A percentile compares a stretch with the other conserved stretches of the same genome.
These are phyloP conservation scores for Huntiella decipiens DNA, from an alignment of 2,329 filamentous ascomycete species.

Conservation along the genomic window DNA sequence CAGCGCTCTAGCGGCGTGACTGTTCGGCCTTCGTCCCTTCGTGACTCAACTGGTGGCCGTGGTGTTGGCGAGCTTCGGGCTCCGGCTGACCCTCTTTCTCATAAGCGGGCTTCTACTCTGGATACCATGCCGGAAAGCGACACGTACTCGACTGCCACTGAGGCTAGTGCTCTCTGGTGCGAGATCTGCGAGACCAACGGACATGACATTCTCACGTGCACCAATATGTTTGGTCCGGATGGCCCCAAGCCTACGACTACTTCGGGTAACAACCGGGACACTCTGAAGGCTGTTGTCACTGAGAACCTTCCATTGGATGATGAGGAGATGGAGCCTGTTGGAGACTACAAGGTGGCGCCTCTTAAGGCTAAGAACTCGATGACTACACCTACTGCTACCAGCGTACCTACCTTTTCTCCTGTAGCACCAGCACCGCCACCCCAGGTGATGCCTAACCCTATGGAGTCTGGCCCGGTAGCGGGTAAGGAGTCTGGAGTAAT, in stretches of 20 bases:
- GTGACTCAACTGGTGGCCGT: slow-evolving; percentile 43
- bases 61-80: slow-evolving; percentile 29
- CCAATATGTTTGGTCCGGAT: slow-evolving; percentile 57
- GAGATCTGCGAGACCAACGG: slow-evolving; percentile 87
- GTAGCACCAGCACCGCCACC: slow-evolving; percentile 20
- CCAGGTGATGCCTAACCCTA: slow-evolving; percentile 37
- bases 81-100: slow-evolving; percentile 26
- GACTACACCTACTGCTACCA: slow-evolving; percentile 13
- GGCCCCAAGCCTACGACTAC: slow-evolving; percentile 17
- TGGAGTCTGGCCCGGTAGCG: slow-evolving; percentile 49
- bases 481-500: slow-evolving; percentile 62
- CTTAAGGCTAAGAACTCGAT: slow-evolving; percentile 25
- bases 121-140: slow-evolving; percentile 56
- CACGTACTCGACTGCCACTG: slow-evolving; percentile 48
- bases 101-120: slow-evolving; percentile 35
- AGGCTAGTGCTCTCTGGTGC: slow-evolving; percentile 65
- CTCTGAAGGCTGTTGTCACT: slow-evolving; percentile 8
- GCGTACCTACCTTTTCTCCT: background rate
- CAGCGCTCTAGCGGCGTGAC: slow-evolving; percentile 29
- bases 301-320: background rate
- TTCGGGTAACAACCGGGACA: slow-evolving; percentile 9
- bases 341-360: slow-evolving; percentile 33
- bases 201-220: slow-evolving; percentile 87
- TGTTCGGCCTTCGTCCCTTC: slow-evolving; percentile 36
- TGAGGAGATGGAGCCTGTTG: slow-evolving; percentile 11